Percentiles rank a stretch among this genome's conserved stretches.
These are phyloP conservation scores for Xerocomus minutiporus DNA, from an alignment of 1,284 basidiomycete species.

Conservation along the genomic window DNA sequence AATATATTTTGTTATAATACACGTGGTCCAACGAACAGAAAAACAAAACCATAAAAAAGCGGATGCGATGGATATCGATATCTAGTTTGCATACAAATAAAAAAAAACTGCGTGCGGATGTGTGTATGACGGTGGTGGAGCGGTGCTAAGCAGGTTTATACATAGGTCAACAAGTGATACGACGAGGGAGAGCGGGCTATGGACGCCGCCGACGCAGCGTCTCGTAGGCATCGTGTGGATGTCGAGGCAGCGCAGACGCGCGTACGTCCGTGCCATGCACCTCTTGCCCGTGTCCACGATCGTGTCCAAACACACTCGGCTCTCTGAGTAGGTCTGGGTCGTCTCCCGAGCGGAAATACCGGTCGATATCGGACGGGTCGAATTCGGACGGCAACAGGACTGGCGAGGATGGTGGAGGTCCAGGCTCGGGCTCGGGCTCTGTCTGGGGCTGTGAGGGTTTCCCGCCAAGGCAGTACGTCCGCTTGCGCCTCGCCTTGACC, in stretches of 20 bases:
- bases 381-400: slow-evolving; percentile 43
- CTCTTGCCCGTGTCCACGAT: background rate
- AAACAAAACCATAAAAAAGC: background rate
- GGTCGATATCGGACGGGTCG: slow-evolving; percentile 71
- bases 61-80: background rate
- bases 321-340: slow-evolving; percentile 23
- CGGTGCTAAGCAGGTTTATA: background rate
- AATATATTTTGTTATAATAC: background rate
- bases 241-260: background rate
- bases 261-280: background rate
- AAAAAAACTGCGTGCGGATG: background rate
- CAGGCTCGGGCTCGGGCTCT: background rate
- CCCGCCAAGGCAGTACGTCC: slow-evolving; percentile 65
- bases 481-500: slow-evolving; percentile 73
- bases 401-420: background rate
- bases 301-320: background rate
- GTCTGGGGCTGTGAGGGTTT: slow-evolving; percentile 5
- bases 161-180: background rate
- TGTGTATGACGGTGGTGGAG: background rate
- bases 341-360: slow-evolving; percentile 62
- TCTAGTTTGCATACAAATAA: background rate
- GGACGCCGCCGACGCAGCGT: slow-evolving; percentile 16
- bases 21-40: background rate
- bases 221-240: slow-evolving; percentile 9
- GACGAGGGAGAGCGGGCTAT: background rate